Conservation (phyloP, 495 filamentous ascomycete genomes). For the Tuber borchii region DNA sequence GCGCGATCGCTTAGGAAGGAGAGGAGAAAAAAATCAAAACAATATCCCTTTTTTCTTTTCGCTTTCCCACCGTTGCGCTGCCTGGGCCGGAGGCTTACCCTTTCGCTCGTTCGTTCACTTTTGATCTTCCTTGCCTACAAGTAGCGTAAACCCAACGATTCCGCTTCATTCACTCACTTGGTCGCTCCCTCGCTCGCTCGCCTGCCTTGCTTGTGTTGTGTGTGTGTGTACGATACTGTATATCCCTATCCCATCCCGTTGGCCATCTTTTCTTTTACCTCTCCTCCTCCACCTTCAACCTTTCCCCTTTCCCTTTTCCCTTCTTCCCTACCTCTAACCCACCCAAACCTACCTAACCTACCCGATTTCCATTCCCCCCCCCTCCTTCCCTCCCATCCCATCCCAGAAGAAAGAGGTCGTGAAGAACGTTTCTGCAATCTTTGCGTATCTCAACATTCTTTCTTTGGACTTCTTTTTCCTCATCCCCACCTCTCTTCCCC, state of each 20-base stretch:
- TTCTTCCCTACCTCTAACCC: background rate
- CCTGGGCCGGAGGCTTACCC: background rate
- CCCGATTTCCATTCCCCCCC: background rate
- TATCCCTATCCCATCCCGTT: conserved; percentile 4
- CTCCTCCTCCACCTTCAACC: background rate
- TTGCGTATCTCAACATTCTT: background rate
- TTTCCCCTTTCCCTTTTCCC: background rate
- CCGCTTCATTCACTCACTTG: background rate
- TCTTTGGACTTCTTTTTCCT: background rate
- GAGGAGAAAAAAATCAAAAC: background rate
- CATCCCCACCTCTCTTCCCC: background rate
- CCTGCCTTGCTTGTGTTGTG: background rate
- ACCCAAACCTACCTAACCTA: background rate
- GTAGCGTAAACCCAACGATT: background rate
- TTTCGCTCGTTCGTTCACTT: background rate
- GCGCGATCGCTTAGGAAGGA: conserved; percentile 3
- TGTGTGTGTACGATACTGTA: conserved; percentile 1
- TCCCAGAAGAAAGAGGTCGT: conserved; percentile 1
- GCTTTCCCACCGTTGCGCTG: background rate
- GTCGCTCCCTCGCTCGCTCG: background rate
- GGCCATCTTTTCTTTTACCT: background rate
- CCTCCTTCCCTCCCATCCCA: background rate
- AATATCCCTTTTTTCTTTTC: background rate
- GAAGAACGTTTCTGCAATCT: background rate
- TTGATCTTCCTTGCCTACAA: background rate